Percentiles rank a stretch among this genome's conserved stretches.
phyloP scores from a whole-genome alignment of 192 early-diverging fungal species.

The Piromyces finnis region DNA sequence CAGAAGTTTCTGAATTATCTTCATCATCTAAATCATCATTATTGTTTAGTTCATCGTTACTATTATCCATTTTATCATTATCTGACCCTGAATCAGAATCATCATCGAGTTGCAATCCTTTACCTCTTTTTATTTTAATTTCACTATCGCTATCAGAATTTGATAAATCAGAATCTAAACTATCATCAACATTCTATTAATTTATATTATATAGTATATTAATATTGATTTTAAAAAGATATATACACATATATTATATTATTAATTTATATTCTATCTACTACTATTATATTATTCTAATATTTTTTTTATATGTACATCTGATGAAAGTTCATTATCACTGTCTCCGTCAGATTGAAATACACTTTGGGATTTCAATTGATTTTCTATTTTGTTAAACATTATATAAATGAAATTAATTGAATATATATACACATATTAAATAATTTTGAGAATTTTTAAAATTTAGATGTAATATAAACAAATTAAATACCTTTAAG shows the following conservation, averaged over 20 bases:
- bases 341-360: not conserved
- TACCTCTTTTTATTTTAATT: not conserved
- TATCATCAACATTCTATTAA: not conserved
- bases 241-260: too few species aligned
- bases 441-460: too few species aligned
- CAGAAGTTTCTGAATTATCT: not conserved
- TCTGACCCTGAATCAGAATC: not conserved
- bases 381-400: too few species aligned
- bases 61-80: constrained; percentile 3
- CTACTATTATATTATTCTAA: too few species aligned
- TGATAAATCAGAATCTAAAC: not conserved
- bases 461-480: too few species aligned
- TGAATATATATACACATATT: too few species aligned
- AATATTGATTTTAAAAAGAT: too few species aligned
- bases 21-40: not conserved
- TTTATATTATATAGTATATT: too few species aligned
- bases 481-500: not conserved
- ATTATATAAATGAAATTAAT: too few species aligned
- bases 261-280: too few species aligned
- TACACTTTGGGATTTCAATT: not conserved
- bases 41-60: constrained; percentile 3
- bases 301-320: too few species aligned
- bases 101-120: not conserved
- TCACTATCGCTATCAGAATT: not conserved
- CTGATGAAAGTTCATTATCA: not conserved